Conservation (phyloP, 805 yeast species). For the Candida gorgasii region DNA sequence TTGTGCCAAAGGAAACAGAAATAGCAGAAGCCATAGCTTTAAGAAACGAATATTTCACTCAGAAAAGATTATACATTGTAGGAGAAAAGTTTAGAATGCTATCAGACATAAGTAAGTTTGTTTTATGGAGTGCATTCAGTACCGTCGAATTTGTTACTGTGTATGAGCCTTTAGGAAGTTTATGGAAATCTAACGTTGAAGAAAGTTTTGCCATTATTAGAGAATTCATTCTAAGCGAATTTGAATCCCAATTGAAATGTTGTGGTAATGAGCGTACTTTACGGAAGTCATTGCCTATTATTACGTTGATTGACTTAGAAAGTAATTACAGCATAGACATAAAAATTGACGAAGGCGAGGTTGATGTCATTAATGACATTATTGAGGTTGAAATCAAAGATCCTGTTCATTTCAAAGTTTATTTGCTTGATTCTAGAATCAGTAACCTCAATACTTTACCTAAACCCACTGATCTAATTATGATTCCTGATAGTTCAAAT, state of each 20-base stretch:
- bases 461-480: slow-evolving; percentile 6
- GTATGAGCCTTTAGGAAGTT: slow-evolving; percentile 23
- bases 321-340: slow-evolving; percentile 2
- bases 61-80: slow-evolving; percentile 40
- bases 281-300: slow-evolving; percentile 17
- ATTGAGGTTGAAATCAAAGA: slow-evolving; percentile 7
- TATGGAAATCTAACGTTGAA: slow-evolving; percentile 20
- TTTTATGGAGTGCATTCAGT: slow-evolving; percentile 29
- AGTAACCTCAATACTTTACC: slow-evolving; percentile 1
- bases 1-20: slow-evolving; percentile 38
- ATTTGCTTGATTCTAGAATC: slow-evolving; percentile 7
- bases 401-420: slow-evolving; percentile 5
- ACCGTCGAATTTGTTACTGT: slow-evolving; percentile 19
- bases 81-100: slow-evolving; percentile 42
- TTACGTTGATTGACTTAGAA: slow-evolving; percentile 16
- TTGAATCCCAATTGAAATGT: slow-evolving; percentile 9
- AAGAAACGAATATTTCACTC: slow-evolving; percentile 41
- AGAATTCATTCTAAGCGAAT: slow-evolving; percentile 8
- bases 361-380: not conserved
- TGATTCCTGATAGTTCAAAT: slow-evolving; percentile 2
- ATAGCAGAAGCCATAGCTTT: slow-evolving; percentile 27
- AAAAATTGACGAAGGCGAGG: not conserved
- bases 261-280: slow-evolving; percentile 16
- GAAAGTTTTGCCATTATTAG: slow-evolving; percentile 5
- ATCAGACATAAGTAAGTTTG: slow-evolving; percentile 33